These are phyloP conservation scores for Candida sp. DNA, from an alignment of 1,139 yeast species.

Conservation along the genomic window DNA sequence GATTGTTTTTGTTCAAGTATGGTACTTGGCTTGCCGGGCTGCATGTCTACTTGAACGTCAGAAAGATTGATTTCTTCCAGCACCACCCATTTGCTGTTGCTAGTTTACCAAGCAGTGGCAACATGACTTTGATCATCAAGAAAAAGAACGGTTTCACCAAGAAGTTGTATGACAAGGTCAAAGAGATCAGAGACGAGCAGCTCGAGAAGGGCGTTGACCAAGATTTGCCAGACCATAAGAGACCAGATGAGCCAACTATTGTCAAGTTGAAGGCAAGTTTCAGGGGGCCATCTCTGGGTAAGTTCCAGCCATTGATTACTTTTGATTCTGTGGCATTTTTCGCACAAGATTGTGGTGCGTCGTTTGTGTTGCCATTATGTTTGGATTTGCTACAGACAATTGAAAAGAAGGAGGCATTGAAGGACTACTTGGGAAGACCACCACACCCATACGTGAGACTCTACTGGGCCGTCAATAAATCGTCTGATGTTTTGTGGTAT, in stretches of 20 bases:
- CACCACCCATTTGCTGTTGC: conserved; percentile 55
- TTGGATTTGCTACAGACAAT: conserved; percentile 36
- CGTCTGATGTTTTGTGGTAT: conserved; percentile 39
- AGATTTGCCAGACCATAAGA: conserved; percentile 12
- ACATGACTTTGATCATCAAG: conserved; percentile 43
- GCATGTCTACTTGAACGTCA: conserved; percentile 45
- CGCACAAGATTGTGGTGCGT: conserved; percentile 51
- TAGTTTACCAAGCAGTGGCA: conserved; percentile 38
- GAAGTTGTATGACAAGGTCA: conserved; percentile 26
- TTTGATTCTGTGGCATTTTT: conserved; percentile 47
- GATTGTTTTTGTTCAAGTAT: conserved; percentile 34
- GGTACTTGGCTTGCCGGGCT: conserved; percentile 55
- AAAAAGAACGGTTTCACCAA: conserved; percentile 50
- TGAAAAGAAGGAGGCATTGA: conserved; percentile 23
- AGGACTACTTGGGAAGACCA: conserved; percentile 41
- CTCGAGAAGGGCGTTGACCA: conserved; percentile 15
- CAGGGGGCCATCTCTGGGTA: conserved; percentile 51
- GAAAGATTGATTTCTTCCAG: conserved; percentile 39
- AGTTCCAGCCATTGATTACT: conserved; percentile 41
- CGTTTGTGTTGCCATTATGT: conserved; percentile 51
- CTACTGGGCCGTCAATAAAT: conserved; percentile 37
- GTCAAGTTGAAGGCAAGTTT: conserved; percentile 34
- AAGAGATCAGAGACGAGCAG: conserved; percentile 16
- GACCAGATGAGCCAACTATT: conserved; percentile 12
- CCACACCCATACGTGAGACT: conserved; percentile 27